Evolutionary conservation across 129 eudicot genomes (phyloP).

Genomic region (Flaveria ramosissima): DNA sequence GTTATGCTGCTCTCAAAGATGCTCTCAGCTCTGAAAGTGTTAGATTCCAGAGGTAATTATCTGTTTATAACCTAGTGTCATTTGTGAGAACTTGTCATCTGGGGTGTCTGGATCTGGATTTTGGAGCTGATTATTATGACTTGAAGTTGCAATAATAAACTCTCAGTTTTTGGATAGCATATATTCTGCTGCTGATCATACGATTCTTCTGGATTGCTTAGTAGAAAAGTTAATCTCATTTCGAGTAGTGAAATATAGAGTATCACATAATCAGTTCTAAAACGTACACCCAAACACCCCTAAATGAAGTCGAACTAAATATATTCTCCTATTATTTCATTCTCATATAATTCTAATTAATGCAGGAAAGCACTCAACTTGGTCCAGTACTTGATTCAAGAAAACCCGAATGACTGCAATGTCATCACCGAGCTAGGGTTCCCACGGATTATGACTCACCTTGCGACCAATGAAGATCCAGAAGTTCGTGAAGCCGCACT

Average conservation of each 20-base stretch:
- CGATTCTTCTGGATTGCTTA: background rate
- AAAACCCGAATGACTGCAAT: constrained; percentile 61
- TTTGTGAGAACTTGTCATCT: background rate
- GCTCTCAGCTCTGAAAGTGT: constrained; percentile 77
- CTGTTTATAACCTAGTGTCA: background rate
- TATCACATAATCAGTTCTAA: background rate
- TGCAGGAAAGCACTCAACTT: constrained; percentile 90
- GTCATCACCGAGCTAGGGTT: constrained; percentile 70
- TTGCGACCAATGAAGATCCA: constrained; percentile 70
- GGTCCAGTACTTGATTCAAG: constrained; percentile 67
- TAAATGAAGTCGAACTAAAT: background rate
- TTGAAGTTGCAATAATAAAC: background rate
- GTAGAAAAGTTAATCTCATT: background rate
- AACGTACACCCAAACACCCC: background rate
- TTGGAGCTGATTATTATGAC: background rate
- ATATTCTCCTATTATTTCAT: background rate
- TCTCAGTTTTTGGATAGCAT: background rate
- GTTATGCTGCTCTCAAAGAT: constrained; percentile 61
- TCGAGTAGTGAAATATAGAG: too few species aligned
- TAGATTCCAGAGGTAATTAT: constrained; percentile 82
- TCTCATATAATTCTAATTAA: background rate
- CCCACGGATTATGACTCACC: constrained; percentile 73
- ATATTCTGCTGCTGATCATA: background rate
- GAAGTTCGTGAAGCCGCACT: constrained; percentile 85
- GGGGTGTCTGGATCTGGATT: background rate